Evolutionary conservation across 1,139 yeast species (phyloP), one percentile per base, ranked within the genome.

Genomic region (Geotrichum reessii): DNA sequence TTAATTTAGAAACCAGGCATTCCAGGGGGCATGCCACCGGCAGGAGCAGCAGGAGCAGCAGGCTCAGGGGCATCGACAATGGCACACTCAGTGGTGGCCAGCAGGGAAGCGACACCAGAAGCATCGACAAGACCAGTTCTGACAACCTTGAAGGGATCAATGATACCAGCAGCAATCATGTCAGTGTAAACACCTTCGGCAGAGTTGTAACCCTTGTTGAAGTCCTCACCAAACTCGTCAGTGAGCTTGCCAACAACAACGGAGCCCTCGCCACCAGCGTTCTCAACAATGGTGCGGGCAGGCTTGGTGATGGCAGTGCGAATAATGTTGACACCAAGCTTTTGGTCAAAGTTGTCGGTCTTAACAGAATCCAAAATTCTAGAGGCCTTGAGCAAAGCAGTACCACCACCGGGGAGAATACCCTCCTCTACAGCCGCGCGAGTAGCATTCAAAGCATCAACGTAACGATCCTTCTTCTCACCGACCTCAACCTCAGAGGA

Each of bases 391-490:
- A 92, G 84, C 74, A 93, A 83, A 65, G 99, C 99, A 67, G 98
- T 93, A 80, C 99, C 99, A 76, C 99, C 99, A 80, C 99, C 99
- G 74, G 99, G 99, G 69, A 93, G 82, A 72, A 95, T 93, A 80
- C 99, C 99, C 78, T 93, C 99, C 78, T 93, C 96, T 65, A 93
- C 99, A 64, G 99, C 99, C 67, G 99, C 99, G 80, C 99, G 91
- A 61, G 99, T 95, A 62, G 99, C 99, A 74, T 95, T 93, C 73
- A 93, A 83, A 54, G 99, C 99, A 79, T 93, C 99, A 70, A 93
- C 98, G 73, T 92, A 95, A 80, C 99, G 91, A 76, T 93, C 99
- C 81, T 93, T 93, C 96, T 93, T 93, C 81, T 93, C 99, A 73
- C 98, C 96, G 67, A 93, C 99, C 80, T 93, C 99, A 67, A 93